These are phyloP conservation scores for Neurospora sublineolata DNA, from an alignment of 495 filamentous ascomycete genomes.

Conservation along the genomic window DNA sequence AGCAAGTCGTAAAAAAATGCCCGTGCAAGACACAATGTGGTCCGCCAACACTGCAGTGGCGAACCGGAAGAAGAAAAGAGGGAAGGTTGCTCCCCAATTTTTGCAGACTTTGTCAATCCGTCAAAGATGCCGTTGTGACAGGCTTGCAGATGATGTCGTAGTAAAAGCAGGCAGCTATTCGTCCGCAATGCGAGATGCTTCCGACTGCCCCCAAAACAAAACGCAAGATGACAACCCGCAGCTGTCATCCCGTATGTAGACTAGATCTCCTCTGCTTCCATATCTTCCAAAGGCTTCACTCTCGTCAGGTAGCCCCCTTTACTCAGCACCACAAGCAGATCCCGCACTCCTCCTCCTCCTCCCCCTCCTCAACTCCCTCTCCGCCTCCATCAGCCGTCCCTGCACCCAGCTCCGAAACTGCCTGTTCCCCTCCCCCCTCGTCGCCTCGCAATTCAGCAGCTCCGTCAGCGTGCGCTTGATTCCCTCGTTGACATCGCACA, in stretches of 20 bases:
- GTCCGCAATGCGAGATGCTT: too few relatives aligned
- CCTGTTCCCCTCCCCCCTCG: conserved; percentile 33
- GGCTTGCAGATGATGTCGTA: background rate
- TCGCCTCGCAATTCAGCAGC: conserved; percentile 51
- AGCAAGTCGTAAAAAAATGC: conserved; percentile 5
- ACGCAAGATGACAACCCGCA: background rate
- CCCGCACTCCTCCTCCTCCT: conserved; percentile 29
- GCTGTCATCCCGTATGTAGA: too few relatives aligned
- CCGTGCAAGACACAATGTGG: background rate
- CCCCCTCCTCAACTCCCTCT: conserved; percentile 44
- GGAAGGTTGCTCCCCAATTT: background rate
- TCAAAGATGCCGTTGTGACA: background rate
- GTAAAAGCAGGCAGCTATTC: too few relatives aligned
- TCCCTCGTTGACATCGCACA: conserved; percentile 49
- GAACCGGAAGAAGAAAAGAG: background rate
- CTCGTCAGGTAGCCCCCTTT: too few relatives aligned
- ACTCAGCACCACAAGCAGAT: background rate
- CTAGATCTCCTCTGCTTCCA: too few relatives aligned
- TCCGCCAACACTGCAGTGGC: background rate
- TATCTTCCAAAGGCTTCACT: too few relatives aligned
- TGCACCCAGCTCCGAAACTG: conserved; percentile 52
- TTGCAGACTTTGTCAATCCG: background rate
- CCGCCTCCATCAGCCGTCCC: conserved; percentile 50
- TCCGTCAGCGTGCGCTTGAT: conserved; percentile 56
- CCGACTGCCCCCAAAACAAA: too few relatives aligned